A percentile compares a stretch with the other conserved stretches of the same genome.
Conservation (phyloP, 1,139 yeast species). For the Hansenula lynferdii region DNA sequence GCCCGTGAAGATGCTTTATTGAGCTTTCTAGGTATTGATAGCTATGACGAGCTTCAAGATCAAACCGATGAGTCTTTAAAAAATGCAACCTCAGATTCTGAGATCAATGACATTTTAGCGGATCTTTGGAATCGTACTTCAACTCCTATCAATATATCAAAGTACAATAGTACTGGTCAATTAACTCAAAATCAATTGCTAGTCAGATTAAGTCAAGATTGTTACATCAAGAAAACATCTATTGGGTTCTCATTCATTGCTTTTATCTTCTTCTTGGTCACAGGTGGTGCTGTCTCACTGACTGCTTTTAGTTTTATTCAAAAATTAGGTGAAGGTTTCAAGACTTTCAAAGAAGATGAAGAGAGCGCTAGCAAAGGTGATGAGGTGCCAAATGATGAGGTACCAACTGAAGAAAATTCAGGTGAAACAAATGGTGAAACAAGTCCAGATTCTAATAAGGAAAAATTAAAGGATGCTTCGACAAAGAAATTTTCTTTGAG, state of each 20-base stretch:
- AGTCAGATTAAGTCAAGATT: slow-evolving; percentile 8
- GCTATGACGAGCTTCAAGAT: neutral
- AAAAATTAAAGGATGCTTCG: too few species aligned
- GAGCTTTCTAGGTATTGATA: slow-evolving; percentile 1
- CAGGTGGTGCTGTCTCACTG: slow-evolving; percentile 5
- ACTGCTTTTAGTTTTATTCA: neutral
- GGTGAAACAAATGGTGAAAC: neutral
- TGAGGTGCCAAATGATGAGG: neutral
- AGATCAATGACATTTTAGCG: neutral
- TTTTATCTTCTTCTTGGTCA: slow-evolving; percentile 4
- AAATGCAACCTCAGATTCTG: neutral
- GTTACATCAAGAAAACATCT: slow-evolving; percentile 8
- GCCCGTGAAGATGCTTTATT: neutral
- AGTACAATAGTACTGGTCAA: slow-evolving; percentile 4
- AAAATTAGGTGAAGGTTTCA: neutral
- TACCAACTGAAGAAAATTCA: neutral
- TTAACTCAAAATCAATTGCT: slow-evolving; percentile 5
- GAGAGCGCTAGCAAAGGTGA: neutral
- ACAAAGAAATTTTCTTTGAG: neutral
- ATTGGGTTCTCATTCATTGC: slow-evolving; percentile 5
- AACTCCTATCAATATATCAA: slow-evolving; percentile 2
- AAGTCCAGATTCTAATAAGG: too few species aligned
- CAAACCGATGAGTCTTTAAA: neutral
- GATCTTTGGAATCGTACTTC: slow-evolving; percentile 6
- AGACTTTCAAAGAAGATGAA: too few species aligned